Evolutionary conservation across 805 yeast genomes (phyloP).

Genomic region (Suhomyces emberorum): DNA sequence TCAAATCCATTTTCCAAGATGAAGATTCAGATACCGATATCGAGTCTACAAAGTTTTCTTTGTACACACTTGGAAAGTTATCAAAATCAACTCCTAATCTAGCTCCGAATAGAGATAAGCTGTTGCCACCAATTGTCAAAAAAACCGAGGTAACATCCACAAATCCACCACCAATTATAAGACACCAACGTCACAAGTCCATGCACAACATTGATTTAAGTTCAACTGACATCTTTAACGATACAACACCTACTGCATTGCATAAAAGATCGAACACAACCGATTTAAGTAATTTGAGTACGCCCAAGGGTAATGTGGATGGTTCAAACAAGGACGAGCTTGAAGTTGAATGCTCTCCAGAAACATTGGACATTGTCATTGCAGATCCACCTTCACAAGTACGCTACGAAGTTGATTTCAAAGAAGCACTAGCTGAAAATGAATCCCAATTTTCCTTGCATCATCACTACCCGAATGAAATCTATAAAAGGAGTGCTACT

Average conservation of each 20-base stretch:
- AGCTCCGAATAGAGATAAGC: constrained; percentile 4
- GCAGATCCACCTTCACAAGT: constrained; percentile 39
- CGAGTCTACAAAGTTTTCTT: constrained; percentile 20
- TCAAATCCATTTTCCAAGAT: constrained; percentile 17
- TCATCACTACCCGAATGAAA: constrained; percentile 11
- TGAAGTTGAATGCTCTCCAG: constrained; percentile 2
- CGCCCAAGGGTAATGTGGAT: not conserved
- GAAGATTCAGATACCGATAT: constrained; percentile 32
- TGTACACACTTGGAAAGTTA: constrained; percentile 12
- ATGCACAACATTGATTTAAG: constrained; percentile 31
- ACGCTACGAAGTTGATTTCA: constrained; percentile 40
- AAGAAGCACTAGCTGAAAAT: constrained; percentile 17
- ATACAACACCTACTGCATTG: not conserved
- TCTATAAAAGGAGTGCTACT: constrained; percentile 5
- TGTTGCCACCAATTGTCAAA: constrained; percentile 2
- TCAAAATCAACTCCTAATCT: constrained; percentile 23
- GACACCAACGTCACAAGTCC: constrained; percentile 39
- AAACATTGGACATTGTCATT: constrained; percentile 20
- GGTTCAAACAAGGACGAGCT: not conserved
- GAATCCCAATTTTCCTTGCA: constrained; percentile 6
- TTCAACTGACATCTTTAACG: not conserved
- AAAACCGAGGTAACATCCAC: not conserved
- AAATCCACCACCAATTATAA: constrained; percentile 17
- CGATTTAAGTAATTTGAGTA: constrained; percentile 6
- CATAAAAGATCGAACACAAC: constrained; percentile 9